Percentiles rank a stretch among this genome's conserved stretches.
phyloP scores from a whole-genome alignment of 257 asterid genomes.

The Solanum gandarillasii region DNA sequence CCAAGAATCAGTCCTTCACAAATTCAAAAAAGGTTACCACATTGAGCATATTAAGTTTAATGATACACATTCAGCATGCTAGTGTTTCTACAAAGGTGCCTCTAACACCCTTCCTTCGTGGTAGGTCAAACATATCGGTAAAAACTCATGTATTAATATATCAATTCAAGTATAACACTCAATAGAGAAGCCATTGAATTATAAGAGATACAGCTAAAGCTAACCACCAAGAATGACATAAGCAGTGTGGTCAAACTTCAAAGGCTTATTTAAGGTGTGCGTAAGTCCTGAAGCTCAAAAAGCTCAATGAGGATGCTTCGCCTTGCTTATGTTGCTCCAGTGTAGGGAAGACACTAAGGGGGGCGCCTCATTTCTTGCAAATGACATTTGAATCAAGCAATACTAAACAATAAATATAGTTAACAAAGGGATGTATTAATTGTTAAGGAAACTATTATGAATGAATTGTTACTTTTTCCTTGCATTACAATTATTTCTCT shows the following conservation, averaged over 20 bases:
- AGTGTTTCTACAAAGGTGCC: neutral
- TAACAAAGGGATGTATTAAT: neutral
- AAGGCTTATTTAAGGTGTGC: neutral
- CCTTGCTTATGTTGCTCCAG: neutral
- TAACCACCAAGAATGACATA: neutral
- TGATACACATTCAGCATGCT: neutral
- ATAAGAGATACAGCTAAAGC: neutral
- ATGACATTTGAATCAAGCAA: neutral
- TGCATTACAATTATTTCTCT: neutral
- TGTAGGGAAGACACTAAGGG: neutral
- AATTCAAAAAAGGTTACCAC: neutral
- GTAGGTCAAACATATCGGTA: neutral
- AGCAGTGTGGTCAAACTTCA: neutral
- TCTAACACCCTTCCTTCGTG: neutral
- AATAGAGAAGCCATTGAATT: neutral
- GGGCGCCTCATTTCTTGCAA: neutral
- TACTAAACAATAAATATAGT: neutral
- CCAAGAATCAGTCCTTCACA: neutral
- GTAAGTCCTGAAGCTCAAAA: neutral
- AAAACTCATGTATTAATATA: neutral
- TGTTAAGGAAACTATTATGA: neutral
- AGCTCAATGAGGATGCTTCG: neutral
- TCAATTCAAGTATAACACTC: neutral
- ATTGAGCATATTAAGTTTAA: neutral
- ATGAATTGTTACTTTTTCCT: neutral